A percentile compares a stretch with the other conserved stretches of the same genome.
Conservation (phyloP, 129 eudicot genomes). For the Pseudognaphalium luteoalbum region DNA sequence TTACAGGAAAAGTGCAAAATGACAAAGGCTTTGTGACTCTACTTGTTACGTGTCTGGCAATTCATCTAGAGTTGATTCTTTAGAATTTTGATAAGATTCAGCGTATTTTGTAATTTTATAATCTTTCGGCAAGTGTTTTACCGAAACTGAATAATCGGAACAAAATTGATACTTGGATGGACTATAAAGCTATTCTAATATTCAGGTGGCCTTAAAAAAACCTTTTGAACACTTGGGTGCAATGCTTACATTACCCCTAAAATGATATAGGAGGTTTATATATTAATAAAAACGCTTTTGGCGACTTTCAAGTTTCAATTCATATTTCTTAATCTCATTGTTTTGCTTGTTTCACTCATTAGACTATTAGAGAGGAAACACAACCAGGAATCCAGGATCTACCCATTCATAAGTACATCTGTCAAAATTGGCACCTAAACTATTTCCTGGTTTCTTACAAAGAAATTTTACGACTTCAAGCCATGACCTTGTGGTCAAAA, state of each 20-base stretch:
- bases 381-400: background rate
- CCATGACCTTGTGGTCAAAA: background rate
- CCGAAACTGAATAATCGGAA: too few relatives aligned
- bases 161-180: too few relatives aligned
- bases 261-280: background rate
- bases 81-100: too few relatives aligned
- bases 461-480: background rate
- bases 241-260: background rate
- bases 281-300: background rate
- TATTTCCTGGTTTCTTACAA: background rate
- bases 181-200: background rate
- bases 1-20: background rate
- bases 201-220: too few relatives aligned
- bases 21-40: background rate
- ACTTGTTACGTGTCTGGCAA: background rate
- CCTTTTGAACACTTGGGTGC: background rate
- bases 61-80: background rate
- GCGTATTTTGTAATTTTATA: background rate
- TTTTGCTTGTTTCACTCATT: background rate
- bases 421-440: background rate
- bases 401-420: background rate
- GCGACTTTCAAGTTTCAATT: background rate
- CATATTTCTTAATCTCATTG: background rate
- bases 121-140: too few relatives aligned
- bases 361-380: background rate